Evolutionary conservation across 768 basidiomycete species (phyloP).

Genomic region (Russula ochroleuca): DNA sequence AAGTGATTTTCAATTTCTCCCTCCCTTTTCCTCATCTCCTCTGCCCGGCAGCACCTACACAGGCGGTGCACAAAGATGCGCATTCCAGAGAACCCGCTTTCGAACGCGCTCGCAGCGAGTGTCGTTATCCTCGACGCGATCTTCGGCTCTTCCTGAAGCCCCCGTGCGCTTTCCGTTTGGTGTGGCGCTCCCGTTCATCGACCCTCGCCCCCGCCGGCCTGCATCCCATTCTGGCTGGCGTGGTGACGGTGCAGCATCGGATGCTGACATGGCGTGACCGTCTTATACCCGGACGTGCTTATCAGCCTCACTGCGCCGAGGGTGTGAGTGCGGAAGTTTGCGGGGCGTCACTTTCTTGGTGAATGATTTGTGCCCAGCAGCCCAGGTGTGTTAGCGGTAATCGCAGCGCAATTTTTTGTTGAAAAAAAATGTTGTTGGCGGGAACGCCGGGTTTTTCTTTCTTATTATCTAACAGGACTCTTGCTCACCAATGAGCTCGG

Average conservation of each 20-base stretch:
- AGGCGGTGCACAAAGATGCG: constrained; percentile 86
- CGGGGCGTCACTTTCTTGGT: too few relatives aligned
- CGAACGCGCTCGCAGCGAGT: constrained; percentile 48
- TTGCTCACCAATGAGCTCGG: too few relatives aligned
- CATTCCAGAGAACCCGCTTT: constrained; percentile 54
- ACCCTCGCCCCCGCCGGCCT: constrained; percentile 54
- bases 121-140: constrained; percentile 93
- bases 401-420: too few relatives aligned
- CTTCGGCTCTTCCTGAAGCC: constrained; percentile 97
- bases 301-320: constrained; percentile 89
- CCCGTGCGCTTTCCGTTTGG: constrained; percentile 90
- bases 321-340: too few relatives aligned
- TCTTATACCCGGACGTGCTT: constrained; percentile 66
- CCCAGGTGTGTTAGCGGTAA: too few relatives aligned
- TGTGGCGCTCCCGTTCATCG: constrained; percentile 60
- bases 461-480: too few relatives aligned
- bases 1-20: too few relatives aligned
- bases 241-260: constrained; percentile 41
- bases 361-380: too few relatives aligned
- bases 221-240: constrained; percentile 95
- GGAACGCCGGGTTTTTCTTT: too few relatives aligned
- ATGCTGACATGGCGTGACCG: constrained; percentile 38
- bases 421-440: too few relatives aligned
- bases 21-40: too few relatives aligned
- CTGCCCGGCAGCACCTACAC: constrained; percentile 56